Base-by-base conservation (phyloP, 176 grass and related monocot species). In the Hyparrhenia diplandra region DNA sequence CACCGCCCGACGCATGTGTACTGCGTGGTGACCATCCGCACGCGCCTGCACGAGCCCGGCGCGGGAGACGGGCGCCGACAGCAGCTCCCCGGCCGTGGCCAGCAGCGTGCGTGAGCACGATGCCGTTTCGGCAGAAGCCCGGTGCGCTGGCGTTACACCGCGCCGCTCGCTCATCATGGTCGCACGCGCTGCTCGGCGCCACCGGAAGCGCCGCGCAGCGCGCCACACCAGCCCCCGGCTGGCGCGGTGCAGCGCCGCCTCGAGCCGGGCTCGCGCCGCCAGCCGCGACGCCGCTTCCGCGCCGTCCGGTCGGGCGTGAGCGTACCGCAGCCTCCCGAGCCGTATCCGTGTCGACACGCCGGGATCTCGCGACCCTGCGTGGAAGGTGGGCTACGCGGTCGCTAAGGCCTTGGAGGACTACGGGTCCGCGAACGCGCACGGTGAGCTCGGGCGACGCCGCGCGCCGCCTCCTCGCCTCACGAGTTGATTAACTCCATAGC, bases 401-500 rank as follows among this genome's bases (percentile, higher is more conserved):
- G 20, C 92, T n/a, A n/a, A n/a, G 86, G 96, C 14, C 35, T 57
- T 65, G 39, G n/a, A 99, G 92, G 10, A 99, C 0, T 62, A 21
- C 96, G 92, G 82, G n/a, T 99, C 92, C 2, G 95, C 46, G 90
- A 87, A 80, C 0, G 96, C 92, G 90, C 17, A 93, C 79, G 0
- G 84, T 88, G 62, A 99, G 82, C 70, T 90, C 84, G 20, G 69
- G n/a, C 54, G 31, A 80, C 88, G 47, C 92, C 92, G n/a, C 10
- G 84, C 3, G 96, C 96, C 21, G 89, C 95, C 82, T 99, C 92
- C n/a, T n/a, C n/a, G 4, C 82, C 96, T 92, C 92, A 99, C 30
- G 96, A 99, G 82, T 87, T 93, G 39, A 99, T 92, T 75, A 99
- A 99, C 79, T 95, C 96, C 96, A 99, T n/a, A n/a, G n/a, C n/a